phyloP scores from a whole-genome alignment of 345 rosid species.

The Bretschneidera sinensis region DNA sequence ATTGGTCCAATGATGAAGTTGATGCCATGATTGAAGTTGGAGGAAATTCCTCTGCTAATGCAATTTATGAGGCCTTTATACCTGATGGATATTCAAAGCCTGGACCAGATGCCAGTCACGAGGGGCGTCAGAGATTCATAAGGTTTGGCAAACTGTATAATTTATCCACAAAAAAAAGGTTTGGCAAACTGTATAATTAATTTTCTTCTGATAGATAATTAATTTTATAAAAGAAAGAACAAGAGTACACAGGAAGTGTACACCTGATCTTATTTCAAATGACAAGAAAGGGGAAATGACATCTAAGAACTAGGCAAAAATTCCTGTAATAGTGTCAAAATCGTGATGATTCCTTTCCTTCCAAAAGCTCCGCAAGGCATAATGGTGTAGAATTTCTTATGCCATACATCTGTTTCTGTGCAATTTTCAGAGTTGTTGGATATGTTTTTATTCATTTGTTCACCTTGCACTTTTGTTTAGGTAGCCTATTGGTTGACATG shows the following conservation, averaged over 20 bases:
- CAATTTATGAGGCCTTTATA: slow-evolving; percentile 81
- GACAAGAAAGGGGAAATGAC: too few species aligned
- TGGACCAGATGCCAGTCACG: slow-evolving; percentile 69
- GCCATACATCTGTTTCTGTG: neutral
- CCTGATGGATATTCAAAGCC: slow-evolving; percentile 84
- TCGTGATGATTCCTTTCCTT: neutral
- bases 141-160: slow-evolving; percentile 32
- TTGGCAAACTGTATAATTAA: too few species aligned
- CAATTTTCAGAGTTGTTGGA: neutral
- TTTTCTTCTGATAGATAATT: too few species aligned
- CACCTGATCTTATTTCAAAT: too few species aligned
- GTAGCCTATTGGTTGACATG: neutral
- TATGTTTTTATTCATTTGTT: neutral
- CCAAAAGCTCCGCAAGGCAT: neutral
- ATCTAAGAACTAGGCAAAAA: too few species aligned
- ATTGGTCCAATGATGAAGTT: slow-evolving; percentile 88
- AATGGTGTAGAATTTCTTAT: neutral
- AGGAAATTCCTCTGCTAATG: slow-evolving; percentile 84
- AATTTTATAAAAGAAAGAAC: too few species aligned
- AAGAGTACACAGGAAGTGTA: too few species aligned
- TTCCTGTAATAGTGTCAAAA: too few species aligned
- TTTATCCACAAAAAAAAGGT: too few species aligned
- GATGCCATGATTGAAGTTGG: slow-evolving; percentile 94
- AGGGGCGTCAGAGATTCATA: slow-evolving; percentile 70
- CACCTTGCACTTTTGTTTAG: neutral